Conservation (phyloP, 2,329 filamentous ascomycete species). For the Microsporum ferrugineum region DNA sequence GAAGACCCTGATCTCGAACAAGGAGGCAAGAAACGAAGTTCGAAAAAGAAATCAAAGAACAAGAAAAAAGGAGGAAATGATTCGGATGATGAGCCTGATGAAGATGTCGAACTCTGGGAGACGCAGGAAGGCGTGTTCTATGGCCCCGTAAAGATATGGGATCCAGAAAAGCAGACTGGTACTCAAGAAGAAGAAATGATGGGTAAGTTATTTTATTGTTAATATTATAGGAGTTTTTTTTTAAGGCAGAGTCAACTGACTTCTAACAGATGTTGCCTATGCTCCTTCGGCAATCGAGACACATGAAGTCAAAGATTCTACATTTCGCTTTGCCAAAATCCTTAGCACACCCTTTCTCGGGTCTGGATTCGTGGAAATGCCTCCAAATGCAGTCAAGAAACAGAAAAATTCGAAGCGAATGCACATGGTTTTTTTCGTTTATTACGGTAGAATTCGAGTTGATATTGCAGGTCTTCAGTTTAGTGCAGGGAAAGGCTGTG, state of each 20-base stretch:
- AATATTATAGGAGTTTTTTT: neutral
- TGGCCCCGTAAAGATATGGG: constrained; percentile 36
- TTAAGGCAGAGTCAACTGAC: neutral
- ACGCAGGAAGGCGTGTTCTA: constrained; percentile 31
- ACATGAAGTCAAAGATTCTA: constrained; percentile 49
- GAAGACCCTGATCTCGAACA: constrained; percentile 45
- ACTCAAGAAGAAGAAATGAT: constrained; percentile 32
- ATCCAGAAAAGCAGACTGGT: constrained; percentile 27
- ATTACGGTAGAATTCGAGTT: constrained; percentile 69
- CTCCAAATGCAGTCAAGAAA: constrained; percentile 69
- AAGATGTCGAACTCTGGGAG: constrained; percentile 35
- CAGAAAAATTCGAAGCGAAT: constrained; percentile 89
- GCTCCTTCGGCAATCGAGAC: constrained; percentile 46
- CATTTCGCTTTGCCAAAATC: constrained; percentile 82
- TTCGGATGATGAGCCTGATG: constrained; percentile 31
- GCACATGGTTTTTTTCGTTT: constrained; percentile 94
- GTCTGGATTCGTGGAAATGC: constrained; percentile 78
- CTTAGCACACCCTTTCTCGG: constrained; percentile 77
- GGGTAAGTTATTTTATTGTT: constrained; percentile 20
- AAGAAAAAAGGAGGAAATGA: constrained; percentile 29
- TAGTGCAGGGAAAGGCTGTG: constrained; percentile 72
- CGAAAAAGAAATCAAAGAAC: constrained; percentile 27
- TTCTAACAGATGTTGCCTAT: constrained; percentile 46
- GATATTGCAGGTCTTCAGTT: constrained; percentile 52
- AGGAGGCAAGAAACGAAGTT: constrained; percentile 25